These are phyloP conservation scores for Tetratostichococcus sp. DNA, from an alignment of 139 green algal genomes.

Conservation along the genomic window DNA sequence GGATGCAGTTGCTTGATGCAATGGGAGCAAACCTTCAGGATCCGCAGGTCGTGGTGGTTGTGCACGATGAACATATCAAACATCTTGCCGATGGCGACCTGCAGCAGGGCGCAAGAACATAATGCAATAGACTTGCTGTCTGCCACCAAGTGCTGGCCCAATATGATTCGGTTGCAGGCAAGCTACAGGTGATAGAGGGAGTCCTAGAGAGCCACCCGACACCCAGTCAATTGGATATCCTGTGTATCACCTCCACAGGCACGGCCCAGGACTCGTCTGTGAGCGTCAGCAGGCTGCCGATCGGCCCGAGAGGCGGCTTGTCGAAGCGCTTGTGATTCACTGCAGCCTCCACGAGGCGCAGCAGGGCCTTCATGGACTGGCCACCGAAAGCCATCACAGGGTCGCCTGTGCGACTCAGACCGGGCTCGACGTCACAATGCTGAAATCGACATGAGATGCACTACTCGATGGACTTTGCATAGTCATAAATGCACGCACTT, in stretches of 20 bases:
- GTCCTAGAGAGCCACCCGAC: too few species aligned
- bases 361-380: not conserved
- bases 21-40: not conserved
- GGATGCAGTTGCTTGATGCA: too few species aligned
- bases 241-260: conserved; percentile 3
- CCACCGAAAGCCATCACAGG: not conserved
- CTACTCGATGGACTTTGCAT: too few species aligned
- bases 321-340: not conserved
- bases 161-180: not conserved
- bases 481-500: too few species aligned
- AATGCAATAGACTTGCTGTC: too few species aligned
- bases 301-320: conserved; percentile 7
- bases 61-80: conserved; percentile 14
- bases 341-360: conserved; percentile 1
- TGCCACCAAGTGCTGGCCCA: too few species aligned
- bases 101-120: not conserved
- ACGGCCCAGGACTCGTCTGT: conserved; percentile 12
- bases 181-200: not conserved
- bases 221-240: too few species aligned
- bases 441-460: too few species aligned
- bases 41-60: conserved; percentile 2
- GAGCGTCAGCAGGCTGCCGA: conserved; percentile 15
- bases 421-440: too few species aligned
- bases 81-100: not conserved
- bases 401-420: not conserved